Percentiles rank a stretch among this genome's conserved stretches.
Conservation (phyloP, 129 eudicot genomes). For the sunflower (Helianthus annuus) region DNA sequence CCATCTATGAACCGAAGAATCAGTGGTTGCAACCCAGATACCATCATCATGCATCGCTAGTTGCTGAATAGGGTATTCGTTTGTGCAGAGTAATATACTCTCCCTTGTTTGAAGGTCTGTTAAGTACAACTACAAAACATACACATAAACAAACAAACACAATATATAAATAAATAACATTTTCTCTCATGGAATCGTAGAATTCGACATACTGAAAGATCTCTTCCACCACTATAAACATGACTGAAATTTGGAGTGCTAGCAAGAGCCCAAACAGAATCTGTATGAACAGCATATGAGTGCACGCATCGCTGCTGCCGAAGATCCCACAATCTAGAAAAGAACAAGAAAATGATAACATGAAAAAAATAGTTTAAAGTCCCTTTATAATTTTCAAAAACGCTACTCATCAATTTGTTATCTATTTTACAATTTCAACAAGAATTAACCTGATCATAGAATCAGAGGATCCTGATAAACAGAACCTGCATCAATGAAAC, state of each 20-base stretch:
- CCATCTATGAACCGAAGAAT: constrained; percentile 90
- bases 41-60: constrained; percentile 78
- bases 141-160: neutral
- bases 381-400: too few relatives aligned
- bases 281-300: constrained; percentile 97
- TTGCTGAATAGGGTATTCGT: constrained; percentile 80
- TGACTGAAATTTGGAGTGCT: constrained; percentile 85
- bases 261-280: constrained; percentile 98
- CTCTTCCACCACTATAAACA: constrained; percentile 98
- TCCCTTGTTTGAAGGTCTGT: constrained; percentile 89
- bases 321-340: constrained; percentile 84
- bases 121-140: constrained; percentile 64
- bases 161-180: neutral
- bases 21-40: constrained; percentile 88
- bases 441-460: constrained; percentile 84
- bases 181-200: neutral
- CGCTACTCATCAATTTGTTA: neutral
- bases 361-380: neutral
- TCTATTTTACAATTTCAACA: neutral
- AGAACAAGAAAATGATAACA: neutral
- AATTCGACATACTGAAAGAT: constrained; percentile 61
- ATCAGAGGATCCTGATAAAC: constrained; percentile 96
- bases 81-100: constrained; percentile 77
- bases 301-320: constrained; percentile 96
- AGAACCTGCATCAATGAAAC: constrained; percentile 53